These are phyloP conservation scores for Blastobotrys proliferans DNA, from an alignment of 1,139 yeast genomes.

Conservation along the genomic window DNA sequence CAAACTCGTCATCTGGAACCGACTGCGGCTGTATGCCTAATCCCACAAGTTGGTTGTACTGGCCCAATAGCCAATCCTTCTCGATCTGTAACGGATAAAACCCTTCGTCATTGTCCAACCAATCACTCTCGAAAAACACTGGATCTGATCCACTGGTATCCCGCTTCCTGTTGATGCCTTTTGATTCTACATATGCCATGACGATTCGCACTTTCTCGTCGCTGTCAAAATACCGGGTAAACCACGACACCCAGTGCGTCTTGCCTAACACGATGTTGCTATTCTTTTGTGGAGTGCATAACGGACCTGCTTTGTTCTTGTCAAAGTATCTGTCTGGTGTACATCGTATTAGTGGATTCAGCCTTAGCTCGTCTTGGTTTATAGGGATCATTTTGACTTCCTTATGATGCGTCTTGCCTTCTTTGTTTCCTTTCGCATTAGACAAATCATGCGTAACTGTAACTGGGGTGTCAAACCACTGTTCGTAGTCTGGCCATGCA, in stretches of 20 bases:
- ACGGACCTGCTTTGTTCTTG: slow-evolving; percentile 72
- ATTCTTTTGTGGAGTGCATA: slow-evolving; percentile 74
- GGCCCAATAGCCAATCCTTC: slow-evolving; percentile 58
- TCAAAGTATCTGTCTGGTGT: slow-evolving; percentile 69
- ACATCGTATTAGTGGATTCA: slow-evolving; percentile 80
- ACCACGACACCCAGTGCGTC: slow-evolving; percentile 80
- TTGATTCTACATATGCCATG: slow-evolving; percentile 51
- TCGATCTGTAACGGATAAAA: slow-evolving; percentile 55
- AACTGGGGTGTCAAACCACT: slow-evolving; percentile 65
- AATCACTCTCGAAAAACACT: slow-evolving; percentile 65
- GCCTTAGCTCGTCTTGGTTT: slow-evolving; percentile 60
- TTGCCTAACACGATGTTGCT: slow-evolving; percentile 50
- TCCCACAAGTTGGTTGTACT: slow-evolving; percentile 46
- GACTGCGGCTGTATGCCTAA: slow-evolving; percentile 70
- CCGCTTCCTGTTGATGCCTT: slow-evolving; percentile 35
- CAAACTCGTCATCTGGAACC: slow-evolving; percentile 53
- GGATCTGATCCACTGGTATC: slow-evolving; percentile 32
- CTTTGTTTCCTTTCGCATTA: slow-evolving; percentile 17
- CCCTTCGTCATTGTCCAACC: slow-evolving; percentile 62
- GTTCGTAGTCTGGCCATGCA: slow-evolving; percentile 66
- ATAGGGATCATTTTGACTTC: slow-evolving; percentile 58
- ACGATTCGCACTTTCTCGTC: slow-evolving; percentile 60
- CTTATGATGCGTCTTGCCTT: slow-evolving; percentile 22
- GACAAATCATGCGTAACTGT: slow-evolving; percentile 39
- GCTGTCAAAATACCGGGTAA: slow-evolving; percentile 52